phyloP scores from a whole-genome alignment of 2,329 filamentous ascomycete genomes.

The Aspergillus puulaauensis region DNA sequence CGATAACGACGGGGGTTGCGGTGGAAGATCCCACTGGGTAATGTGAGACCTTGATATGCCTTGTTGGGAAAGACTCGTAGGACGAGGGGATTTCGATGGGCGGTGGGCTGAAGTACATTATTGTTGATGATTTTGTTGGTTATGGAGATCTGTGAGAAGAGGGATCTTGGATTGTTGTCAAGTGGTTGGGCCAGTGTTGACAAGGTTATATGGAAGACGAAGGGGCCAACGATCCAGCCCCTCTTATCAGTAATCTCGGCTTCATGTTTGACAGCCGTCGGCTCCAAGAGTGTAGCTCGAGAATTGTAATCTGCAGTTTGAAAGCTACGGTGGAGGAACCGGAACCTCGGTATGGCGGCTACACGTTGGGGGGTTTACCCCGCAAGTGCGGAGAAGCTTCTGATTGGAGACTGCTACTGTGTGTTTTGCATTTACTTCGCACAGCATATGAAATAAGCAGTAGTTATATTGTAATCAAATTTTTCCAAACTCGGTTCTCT shows the following conservation, averaged over 20 bases:
- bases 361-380: neutral
- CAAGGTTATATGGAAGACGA: neutral
- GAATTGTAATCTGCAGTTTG: neutral
- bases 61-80: slow-evolving; percentile 32
- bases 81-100: slow-evolving; percentile 30
- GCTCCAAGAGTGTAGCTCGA: neutral
- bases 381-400: slow-evolving; percentile 2
- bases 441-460: neutral
- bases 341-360: slow-evolving; percentile 11
- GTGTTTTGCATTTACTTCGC: neutral
- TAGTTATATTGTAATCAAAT: neutral
- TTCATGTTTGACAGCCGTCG: neutral
- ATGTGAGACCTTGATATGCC: slow-evolving; percentile 38
- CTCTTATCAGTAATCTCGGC: neutral
- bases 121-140: neutral
- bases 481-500: neutral
- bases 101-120: slow-evolving; percentile 9
- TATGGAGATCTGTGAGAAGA: neutral
- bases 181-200: neutral
- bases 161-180: neutral
- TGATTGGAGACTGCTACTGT: neutral
- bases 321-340: neutral
- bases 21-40: slow-evolving; percentile 48
- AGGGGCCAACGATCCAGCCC: neutral
- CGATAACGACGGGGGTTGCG: slow-evolving; percentile 48